Evolutionary conservation across 1,139 yeast genomes (phyloP).

Genomic region (Taphrina communis): DNA sequence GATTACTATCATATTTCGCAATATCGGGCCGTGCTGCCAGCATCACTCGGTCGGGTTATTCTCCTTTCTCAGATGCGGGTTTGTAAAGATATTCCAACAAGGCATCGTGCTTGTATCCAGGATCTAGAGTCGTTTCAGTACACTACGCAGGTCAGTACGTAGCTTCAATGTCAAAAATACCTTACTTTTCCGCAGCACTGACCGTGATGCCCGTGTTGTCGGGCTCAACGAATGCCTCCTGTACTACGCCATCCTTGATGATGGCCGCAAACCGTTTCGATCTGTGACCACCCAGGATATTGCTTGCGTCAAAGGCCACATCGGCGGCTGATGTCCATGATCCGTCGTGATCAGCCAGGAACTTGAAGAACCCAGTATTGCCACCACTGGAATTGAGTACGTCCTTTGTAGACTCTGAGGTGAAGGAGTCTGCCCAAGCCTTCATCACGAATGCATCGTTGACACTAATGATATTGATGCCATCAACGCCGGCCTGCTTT

Average conservation of each 20-base stretch:
- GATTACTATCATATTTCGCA: conserved; percentile 11
- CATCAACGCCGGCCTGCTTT: conserved; percentile 65
- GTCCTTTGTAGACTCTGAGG: conserved; percentile 45
- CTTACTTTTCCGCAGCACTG: conserved; percentile 37
- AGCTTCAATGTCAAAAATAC: not conserved
- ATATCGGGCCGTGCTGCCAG: not conserved
- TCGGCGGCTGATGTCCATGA: conserved; percentile 72
- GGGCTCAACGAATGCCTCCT: conserved; percentile 69
- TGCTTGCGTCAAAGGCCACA: conserved; percentile 70
- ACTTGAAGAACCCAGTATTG: conserved; percentile 52
- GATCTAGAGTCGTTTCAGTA: not conserved
- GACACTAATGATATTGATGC: conserved; percentile 71
- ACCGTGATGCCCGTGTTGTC: conserved; percentile 34
- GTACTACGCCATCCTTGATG: conserved; percentile 74
- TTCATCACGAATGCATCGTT: conserved; percentile 81
- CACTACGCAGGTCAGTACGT: not conserved
- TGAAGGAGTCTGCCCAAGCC: conserved; percentile 26
- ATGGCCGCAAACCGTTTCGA: conserved; percentile 76
- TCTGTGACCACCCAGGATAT: conserved; percentile 73
- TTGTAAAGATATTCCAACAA: not conserved
- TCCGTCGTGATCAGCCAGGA: conserved; percentile 78
- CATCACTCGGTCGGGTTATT: not conserved
- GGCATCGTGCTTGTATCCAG: not conserved
- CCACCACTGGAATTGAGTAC: conserved; percentile 54
- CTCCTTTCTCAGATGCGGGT: not conserved